Percentiles rank a stretch among this genome's conserved stretches.
Conservation (phyloP, 345 rosid species). For the Aquilaria malaccensis region DNA sequence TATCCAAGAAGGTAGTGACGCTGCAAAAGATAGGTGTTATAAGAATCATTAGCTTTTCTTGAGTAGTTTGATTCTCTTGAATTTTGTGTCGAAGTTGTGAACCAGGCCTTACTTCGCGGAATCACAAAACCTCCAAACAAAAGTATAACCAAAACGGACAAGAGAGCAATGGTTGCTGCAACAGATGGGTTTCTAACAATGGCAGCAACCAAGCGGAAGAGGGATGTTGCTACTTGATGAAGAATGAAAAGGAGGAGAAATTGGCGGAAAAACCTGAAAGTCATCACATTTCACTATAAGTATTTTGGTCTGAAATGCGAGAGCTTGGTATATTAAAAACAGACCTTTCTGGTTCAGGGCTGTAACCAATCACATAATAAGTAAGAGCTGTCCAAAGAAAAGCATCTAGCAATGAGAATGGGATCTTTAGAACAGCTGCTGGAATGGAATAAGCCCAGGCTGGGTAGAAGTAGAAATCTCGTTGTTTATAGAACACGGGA, state of each 20-base stretch:
- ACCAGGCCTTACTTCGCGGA: conserved; percentile 27
- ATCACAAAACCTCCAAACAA: conserved; percentile 46
- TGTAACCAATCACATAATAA: conserved; percentile 43
- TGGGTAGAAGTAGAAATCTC: conserved; percentile 41
- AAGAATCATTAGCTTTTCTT: neutral
- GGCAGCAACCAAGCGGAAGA: conserved; percentile 42
- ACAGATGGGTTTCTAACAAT: conserved; percentile 22
- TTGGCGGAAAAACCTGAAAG: conserved; percentile 37
- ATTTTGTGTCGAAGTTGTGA: neutral
- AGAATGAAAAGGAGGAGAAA: conserved; percentile 35
- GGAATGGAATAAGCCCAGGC: conserved; percentile 48
- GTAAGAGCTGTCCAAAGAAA: conserved; percentile 45
- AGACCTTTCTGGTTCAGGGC: conserved; percentile 44
- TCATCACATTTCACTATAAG: neutral
- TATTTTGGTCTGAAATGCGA: neutral
- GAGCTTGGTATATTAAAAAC: neutral
- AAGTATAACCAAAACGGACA: conserved; percentile 13
- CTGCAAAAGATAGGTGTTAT: conserved; percentile 19
- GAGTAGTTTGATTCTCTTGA: neutral
- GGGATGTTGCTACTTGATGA: conserved; percentile 36
- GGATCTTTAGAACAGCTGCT: conserved; percentile 32
- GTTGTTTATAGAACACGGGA: conserved; percentile 39
- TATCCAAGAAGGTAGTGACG: conserved; percentile 41
- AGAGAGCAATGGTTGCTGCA: conserved; percentile 20
- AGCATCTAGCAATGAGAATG: conserved; percentile 40